phyloP scores from a whole-genome alignment of 2,329 filamentous ascomycete species.

The Venturiaceae sp. region DNA sequence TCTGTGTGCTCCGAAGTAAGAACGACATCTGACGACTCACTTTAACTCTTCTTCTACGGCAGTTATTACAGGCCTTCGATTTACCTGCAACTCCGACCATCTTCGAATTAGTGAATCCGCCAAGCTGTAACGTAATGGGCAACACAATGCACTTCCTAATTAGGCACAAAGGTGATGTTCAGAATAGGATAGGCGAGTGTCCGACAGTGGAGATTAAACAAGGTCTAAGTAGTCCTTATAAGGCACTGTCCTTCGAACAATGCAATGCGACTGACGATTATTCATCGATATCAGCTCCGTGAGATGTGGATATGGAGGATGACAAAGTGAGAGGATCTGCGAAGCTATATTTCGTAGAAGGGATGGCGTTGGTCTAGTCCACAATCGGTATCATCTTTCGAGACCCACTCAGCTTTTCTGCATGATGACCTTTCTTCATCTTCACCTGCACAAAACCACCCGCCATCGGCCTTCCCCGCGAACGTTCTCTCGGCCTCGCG shows the following conservation, averaged over 20 bases:
- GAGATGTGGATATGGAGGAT: no score
- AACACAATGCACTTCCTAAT: no score
- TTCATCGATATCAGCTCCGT: not conserved
- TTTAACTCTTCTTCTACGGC: not conserved
- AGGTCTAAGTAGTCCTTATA: not conserved
- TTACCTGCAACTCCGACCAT: constrained; percentile 6
- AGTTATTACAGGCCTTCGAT: constrained; percentile 4
- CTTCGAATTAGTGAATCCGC: no score
- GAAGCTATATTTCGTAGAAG: not conserved
- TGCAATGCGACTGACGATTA: not conserved
- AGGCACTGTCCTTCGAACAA: not conserved
- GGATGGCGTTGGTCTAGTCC: not conserved
- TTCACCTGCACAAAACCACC: no score
- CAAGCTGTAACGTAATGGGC: no score
- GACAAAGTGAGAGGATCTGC: no score
- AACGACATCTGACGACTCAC: not conserved
- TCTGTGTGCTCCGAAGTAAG: not conserved
- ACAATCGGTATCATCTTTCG: not conserved
- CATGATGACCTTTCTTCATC: not conserved
- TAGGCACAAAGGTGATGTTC: no score
- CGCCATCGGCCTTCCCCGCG: no score
- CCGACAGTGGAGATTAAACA: not conserved
- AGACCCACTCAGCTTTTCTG: not conserved
- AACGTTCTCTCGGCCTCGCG: no score
- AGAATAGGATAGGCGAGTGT: no score